Conservation (phyloP, 2,329 filamentous ascomycete genomes). For the Ophiostoma fasciatum region DNA sequence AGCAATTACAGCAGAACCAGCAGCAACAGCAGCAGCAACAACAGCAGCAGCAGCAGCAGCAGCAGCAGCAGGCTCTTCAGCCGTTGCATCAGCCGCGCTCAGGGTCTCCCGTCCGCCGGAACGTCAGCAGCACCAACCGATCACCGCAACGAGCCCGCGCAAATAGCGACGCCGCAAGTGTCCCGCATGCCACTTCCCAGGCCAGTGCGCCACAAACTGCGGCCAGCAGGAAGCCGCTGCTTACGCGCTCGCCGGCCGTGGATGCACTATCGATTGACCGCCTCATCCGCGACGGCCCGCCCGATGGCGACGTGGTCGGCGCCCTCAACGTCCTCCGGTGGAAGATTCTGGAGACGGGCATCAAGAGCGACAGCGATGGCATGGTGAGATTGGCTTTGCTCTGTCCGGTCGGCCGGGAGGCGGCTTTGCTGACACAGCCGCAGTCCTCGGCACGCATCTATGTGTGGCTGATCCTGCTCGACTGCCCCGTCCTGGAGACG, state of each 20-base stretch:
- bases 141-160: conserved; percentile 47
- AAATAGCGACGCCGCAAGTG: conserved; percentile 51
- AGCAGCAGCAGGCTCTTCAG: conserved; percentile 20
- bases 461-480: conserved; percentile 86
- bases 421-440: not conserved
- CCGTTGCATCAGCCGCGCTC: conserved; percentile 27
- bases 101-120: conserved; percentile 21
- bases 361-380: conserved; percentile 65
- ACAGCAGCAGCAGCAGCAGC: conserved; percentile 22
- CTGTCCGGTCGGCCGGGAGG: not conserved
- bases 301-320: conserved; percentile 50
- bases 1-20: conserved; percentile 21
- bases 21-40: conserved; percentile 14
- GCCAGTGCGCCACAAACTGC: too few relatives aligned
- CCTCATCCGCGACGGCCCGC: conserved; percentile 67
- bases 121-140: conserved; percentile 17
- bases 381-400: conserved; percentile 43
- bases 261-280: conserved; percentile 53
- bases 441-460: conserved; percentile 90
- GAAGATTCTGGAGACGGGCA: conserved; percentile 58
- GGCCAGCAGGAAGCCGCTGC: too few relatives aligned
- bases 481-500: conserved; percentile 70
- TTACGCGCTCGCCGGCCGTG: conserved; percentile 32
- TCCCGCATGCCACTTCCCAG: conserved; percentile 23
- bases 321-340: conserved; percentile 57